Percentiles rank a stretch among this genome's conserved stretches.
Evolutionary conservation across 345 rosid genomes (phyloP).

Genomic region (Populus ilicifolia): DNA sequence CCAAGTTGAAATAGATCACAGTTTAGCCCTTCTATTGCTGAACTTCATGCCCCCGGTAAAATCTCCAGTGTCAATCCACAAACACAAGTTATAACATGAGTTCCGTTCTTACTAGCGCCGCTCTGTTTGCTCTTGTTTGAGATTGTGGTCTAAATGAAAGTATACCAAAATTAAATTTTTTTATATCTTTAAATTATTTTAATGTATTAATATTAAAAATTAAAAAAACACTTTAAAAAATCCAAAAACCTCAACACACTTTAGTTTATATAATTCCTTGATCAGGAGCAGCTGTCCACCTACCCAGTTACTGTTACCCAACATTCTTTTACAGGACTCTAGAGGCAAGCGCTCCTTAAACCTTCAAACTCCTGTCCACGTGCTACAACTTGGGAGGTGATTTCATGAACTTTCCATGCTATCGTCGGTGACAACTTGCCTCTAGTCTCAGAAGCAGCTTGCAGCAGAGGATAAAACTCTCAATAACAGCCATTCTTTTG

Average conservation of each 20-base stretch:
- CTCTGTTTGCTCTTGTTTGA: no score
- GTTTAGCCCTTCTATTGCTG: background rate
- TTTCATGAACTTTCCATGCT: conserved; percentile 11
- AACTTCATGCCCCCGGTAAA: no score
- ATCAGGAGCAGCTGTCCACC: background rate
- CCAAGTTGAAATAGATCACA: no score
- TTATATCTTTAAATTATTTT: no score
- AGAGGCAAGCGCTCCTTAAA: background rate
- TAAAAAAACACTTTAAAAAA: no score
- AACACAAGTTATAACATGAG: background rate
- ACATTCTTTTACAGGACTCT: no score
- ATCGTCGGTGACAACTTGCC: background rate
- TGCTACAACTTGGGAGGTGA: conserved; percentile 1
- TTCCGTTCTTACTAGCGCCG: no score
- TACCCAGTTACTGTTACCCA: background rate
- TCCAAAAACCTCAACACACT: background rate
- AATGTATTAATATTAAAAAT: no score
- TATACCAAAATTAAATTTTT: no score
- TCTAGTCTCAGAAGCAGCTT: background rate
- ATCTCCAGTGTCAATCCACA: background rate
- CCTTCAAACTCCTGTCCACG: background rate
- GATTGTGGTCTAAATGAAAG: no score
- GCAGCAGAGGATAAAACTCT: conserved; percentile 21
- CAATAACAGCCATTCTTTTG: conserved; percentile 24
- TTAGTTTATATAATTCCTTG: background rate